These are phyloP conservation scores for Cotoneaster glaucophyllus DNA, from an alignment of 306 rosid species.

Conservation along the genomic window DNA sequence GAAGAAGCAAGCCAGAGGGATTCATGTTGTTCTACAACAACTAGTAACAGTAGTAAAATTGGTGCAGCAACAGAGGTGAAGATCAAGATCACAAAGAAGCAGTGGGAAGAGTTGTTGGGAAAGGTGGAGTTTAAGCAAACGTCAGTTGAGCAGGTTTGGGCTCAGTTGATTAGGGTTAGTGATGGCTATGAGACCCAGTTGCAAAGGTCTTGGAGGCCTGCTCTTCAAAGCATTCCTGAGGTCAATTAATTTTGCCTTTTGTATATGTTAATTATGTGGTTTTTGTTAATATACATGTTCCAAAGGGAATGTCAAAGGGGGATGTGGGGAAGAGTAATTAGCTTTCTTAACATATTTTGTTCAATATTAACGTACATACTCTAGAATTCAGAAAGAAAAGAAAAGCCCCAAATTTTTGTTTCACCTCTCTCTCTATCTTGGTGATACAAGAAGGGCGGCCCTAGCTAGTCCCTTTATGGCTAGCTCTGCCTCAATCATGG, in stretches of 20 bases:
- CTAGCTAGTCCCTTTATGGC: neutral
- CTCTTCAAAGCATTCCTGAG: slow-evolving; percentile 74
- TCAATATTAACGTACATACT: neutral
- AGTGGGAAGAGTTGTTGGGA: slow-evolving; percentile 47
- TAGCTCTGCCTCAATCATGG: neutral
- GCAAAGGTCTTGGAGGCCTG: slow-evolving; percentile 62
- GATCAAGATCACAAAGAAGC: slow-evolving; percentile 76
- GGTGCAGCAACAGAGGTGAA: slow-evolving; percentile 40
- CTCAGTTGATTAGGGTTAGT: slow-evolving; percentile 35
- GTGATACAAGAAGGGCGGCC: neutral
- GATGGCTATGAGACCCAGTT: slow-evolving; percentile 24
- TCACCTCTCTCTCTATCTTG: neutral
- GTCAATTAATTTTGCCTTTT: slow-evolving; percentile 16
- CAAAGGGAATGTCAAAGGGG: neutral
- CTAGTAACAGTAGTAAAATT: neutral
- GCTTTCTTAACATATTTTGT: neutral
- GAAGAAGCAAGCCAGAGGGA: slow-evolving; percentile 1
- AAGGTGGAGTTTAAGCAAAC: slow-evolving; percentile 43
- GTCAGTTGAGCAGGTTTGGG: slow-evolving; percentile 48
- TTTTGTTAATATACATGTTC: neutral
- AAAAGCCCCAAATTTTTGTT: neutral
- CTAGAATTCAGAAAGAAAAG: neutral
- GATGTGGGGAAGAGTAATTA: no score
- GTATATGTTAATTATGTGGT: neutral
- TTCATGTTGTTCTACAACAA: neutral